phyloP scores from a whole-genome alignment of 192 early-diverging fungal genomes.

The Podila epicladia region DNA sequence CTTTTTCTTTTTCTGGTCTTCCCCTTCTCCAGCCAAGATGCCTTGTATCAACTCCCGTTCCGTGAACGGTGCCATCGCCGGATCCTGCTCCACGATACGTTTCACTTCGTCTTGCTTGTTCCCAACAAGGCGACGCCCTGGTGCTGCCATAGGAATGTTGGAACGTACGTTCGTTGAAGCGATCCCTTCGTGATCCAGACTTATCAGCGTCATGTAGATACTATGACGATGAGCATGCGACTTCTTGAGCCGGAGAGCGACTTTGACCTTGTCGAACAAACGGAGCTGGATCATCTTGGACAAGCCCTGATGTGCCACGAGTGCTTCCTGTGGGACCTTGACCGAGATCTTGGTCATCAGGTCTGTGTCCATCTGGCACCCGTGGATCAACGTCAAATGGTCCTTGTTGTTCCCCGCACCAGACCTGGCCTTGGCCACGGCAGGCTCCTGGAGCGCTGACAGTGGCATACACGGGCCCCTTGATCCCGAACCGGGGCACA shows the following conservation, averaged over 20 bases:
- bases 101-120: conserved; percentile 28
- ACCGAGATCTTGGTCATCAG: conserved; percentile 60
- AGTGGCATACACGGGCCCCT: conserved; percentile 78
- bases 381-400: not conserved
- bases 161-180: not conserved
- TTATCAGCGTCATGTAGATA: conserved; percentile 72
- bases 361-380: conserved; percentile 54
- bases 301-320: conserved; percentile 36
- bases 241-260: conserved; percentile 64
- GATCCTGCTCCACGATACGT: conserved; percentile 28
- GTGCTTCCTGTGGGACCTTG: conserved; percentile 36
- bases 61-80: conserved; percentile 12
- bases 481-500: conserved; percentile 73
- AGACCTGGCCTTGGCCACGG: conserved; percentile 42
- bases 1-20: conserved; percentile 1
- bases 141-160: conserved; percentile 9
- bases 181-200: conserved; percentile 45
- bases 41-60: conserved; percentile 33
- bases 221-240: conserved; percentile 69
- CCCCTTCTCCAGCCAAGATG: conserved; percentile 18
- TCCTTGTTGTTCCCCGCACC: not conserved
- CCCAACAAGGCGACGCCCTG: not conserved
- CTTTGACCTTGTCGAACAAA: conserved; percentile 73
- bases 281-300: conserved; percentile 57
- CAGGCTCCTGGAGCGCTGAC: conserved; percentile 64